Evolutionary conservation across 805 yeast species (phyloP), one percentile per base, ranked within the genome.

Genomic region (Grigorovia humatica): DNA sequence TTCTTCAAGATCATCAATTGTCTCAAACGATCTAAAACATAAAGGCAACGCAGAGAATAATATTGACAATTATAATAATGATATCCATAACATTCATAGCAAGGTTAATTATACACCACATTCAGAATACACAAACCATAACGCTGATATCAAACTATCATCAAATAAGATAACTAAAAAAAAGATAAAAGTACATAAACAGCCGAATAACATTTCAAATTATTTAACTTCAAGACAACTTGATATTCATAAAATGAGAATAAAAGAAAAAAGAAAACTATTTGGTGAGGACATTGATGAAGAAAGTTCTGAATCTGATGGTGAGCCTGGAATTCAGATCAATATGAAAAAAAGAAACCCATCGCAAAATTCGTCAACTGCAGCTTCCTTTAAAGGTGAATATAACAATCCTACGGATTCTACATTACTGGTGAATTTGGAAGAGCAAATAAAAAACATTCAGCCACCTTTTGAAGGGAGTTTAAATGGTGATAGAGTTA

Each of bases 191-290:
- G 8, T 18, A 44, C 47, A 17, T 18, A 43, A 43, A 35, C n/a
- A 35, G 2, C 18, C 35, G 1, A 46, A 18, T 40, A 84, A 82
- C 51, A 75, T 83, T 12, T 75, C 83, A 8, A 75, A 76, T 17
- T 70, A 82, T 42, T 83, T 83, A 64, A 76, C 82, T 58, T 72
- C 80, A 1, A 72, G 88, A 56, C 90, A 84, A 63, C 70, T 78
- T 47, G 87, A 82, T 61, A 81, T 61, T 68, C 82, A 55, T 80
- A 49, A 48, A 40, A 44, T 44, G 32, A 47, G 43, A 45, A 17
- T 27, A 12, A 9, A 45, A 45, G 19, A 30, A 32, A n/a, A 17
- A 12, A 45, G 30, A 45, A 30, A 38, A 11, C 27, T 30, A 11
- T 38, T 13, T 15, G 9, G 29, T n/a, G 7, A 47, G 40, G 35